Base-by-base conservation (phyloP, 1,284 basidiomycete species). In the Cutaneotrichosporon sp. region DNA sequence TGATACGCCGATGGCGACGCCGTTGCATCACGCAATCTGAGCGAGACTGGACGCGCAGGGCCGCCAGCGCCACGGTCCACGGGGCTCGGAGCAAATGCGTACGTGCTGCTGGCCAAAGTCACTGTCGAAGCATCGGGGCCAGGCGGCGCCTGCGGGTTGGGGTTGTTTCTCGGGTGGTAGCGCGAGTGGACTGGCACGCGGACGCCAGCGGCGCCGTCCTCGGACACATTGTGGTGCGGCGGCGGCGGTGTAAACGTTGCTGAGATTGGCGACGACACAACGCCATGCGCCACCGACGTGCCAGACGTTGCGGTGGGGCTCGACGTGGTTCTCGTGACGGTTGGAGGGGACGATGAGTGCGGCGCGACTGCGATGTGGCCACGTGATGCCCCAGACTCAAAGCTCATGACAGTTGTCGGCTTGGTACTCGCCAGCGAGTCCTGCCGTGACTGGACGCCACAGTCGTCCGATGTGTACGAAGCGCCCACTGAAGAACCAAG, bases 131-230 rank as follows among this genome's bases (percentile, higher is more conserved):
- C 93, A 67, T 97, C 92, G 68, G 94, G 90, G 21, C 84, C 78
- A 0, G 93, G 93, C 10, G 89, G 86, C 2, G 87, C 89, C 7
- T 86, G 85, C 14, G 94, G 94, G 18, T 87, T 83, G 3, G 93
- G 93, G 70, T 97, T 97, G 75, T 97, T 90, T 48, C 89, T 83
- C 3, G 93, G 94, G 74, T 97, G 92, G 57, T 91, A 90, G 8
- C 84, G 78, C 0, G 90, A 90, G 70, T 93, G 90, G 38, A 87
- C 80, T 0, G 94, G 94, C 8, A 88, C 88, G 10, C 53, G 56
- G 10, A 49, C 44, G 23, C 52, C 44, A n/a, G 42, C 48, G 21
- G 17, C 14, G n/a, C 35, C 33, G 34, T 38, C 50, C 21, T 35
- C 49, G 21, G 22, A 12, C 8, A 7, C 7, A 14, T 15, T 38